phyloP scores from a whole-genome alignment of 805 yeast genomes.

The Sungouiozyma intestinalis region DNA sequence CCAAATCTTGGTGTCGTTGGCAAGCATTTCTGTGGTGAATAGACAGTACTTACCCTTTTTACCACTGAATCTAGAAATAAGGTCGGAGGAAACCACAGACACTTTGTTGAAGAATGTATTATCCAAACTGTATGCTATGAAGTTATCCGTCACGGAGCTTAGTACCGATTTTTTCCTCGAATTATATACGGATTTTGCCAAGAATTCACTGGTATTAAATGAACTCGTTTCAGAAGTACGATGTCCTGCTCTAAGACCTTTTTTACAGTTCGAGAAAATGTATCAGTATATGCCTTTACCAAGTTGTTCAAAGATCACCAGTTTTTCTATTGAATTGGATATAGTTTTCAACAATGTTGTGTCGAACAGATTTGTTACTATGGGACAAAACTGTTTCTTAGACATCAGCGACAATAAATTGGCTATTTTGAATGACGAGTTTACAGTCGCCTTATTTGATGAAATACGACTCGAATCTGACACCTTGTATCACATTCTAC shows the following conservation, averaged over 20 bases:
- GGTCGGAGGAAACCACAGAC: not conserved
- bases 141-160: constrained; percentile 12
- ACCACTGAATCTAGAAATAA: not conserved
- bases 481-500: constrained; percentile 11
- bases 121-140: constrained; percentile 11
- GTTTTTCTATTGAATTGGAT: constrained; percentile 20
- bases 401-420: constrained; percentile 23
- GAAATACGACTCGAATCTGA: constrained; percentile 18
- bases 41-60: constrained; percentile 10
- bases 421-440: constrained; percentile 24
- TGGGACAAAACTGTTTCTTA: constrained; percentile 18
- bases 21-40: constrained; percentile 16
- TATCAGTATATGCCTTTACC: constrained; percentile 12
- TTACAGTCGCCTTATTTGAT: constrained; percentile 21
- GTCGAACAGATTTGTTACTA: constrained; percentile 22
- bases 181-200: constrained; percentile 9
- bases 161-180: constrained; percentile 12
- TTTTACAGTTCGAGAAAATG: constrained; percentile 22
- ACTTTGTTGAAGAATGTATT: not conserved
- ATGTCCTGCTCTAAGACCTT: constrained; percentile 17
- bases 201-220: constrained; percentile 7
- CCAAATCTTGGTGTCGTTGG: constrained; percentile 18
- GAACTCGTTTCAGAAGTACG: constrained; percentile 10
- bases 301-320: not conserved
- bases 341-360: constrained; percentile 20